phyloP scores from a whole-genome alignment of 345 rosid species.

The Triadica sebifera region DNA sequence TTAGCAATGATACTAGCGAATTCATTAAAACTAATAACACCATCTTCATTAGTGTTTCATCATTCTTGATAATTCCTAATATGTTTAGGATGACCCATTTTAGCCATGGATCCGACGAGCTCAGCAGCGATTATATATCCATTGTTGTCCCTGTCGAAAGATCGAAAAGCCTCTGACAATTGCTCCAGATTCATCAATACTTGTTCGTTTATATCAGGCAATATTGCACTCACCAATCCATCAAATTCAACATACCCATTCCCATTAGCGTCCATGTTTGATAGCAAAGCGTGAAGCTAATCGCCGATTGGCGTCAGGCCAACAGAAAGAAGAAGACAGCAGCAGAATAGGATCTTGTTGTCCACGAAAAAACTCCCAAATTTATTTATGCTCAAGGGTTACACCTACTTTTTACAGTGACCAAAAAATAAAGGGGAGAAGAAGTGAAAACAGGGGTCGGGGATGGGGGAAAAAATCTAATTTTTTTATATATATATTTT shows the following conservation, averaged over 20 bases:
- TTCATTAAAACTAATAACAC: conserved; percentile 79
- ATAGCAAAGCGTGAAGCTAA: conserved; percentile 53
- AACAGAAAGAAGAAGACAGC: conserved; percentile 73
- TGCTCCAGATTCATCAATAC: conserved; percentile 61
- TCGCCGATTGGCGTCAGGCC: conserved; percentile 87
- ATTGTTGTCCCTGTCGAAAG: conserved; percentile 70
- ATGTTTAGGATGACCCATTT: conserved; percentile 78
- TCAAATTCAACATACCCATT: conserved; percentile 82
- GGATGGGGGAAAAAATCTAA: too few species aligned
- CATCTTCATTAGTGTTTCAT: conserved; percentile 85
- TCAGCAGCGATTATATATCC: conserved; percentile 70
- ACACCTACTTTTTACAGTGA: too few species aligned
- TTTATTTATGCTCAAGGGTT: too few species aligned
- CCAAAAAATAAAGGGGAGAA: too few species aligned
- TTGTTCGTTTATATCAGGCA: conserved; percentile 70
- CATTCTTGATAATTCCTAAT: conserved; percentile 71
- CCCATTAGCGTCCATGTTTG: conserved; percentile 72
- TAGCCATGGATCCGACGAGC: conserved; percentile 73
- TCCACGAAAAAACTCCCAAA: too few species aligned
- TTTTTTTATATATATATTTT: too few species aligned
- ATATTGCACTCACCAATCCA: conserved; percentile 59
- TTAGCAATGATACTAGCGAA: conserved; percentile 73
- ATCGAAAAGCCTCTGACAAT: conserved; percentile 55
- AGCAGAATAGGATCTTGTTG: too few species aligned
- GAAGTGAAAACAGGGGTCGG: too few species aligned